Conservation (phyloP, 2,329 filamentous ascomycete genomes). For the Spiromastix sp. region DNA sequence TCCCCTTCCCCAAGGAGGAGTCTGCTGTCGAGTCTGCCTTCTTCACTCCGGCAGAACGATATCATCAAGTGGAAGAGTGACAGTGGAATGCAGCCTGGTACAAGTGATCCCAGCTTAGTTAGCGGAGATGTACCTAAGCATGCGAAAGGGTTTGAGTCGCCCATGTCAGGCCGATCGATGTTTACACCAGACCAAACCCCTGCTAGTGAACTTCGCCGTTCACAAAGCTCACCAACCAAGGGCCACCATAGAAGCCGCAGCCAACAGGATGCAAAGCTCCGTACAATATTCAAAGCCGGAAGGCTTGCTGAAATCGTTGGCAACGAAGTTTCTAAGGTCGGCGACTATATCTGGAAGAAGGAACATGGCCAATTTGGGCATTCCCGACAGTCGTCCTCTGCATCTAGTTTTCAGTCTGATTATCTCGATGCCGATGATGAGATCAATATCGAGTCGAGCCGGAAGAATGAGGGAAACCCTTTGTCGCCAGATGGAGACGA, state of each 20-base stretch:
- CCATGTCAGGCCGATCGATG: neutral
- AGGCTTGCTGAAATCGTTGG: constrained; percentile 64
- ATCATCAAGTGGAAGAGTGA: no score
- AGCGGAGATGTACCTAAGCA: no score
- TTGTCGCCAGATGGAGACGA: constrained; percentile 25
- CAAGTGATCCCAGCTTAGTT: neutral
- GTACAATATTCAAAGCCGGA: constrained; percentile 67
- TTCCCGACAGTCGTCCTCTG: constrained; percentile 33
- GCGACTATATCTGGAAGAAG: constrained; percentile 50
- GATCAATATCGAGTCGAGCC: constrained; percentile 21
- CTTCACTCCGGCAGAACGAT: no score
- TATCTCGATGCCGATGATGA: constrained; percentile 38
- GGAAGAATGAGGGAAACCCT: constrained; percentile 17
- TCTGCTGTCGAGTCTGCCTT: neutral
- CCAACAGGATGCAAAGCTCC: constrained; percentile 48
- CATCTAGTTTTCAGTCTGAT: constrained; percentile 36
- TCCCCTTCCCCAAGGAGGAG: constrained; percentile 1
- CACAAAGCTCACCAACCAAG: constrained; percentile 12
- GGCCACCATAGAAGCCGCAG: constrained; percentile 17
- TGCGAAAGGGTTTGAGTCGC: neutral
- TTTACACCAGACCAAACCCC: neutral
- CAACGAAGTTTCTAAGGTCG: constrained; percentile 52
- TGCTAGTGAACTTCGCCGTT: neutral
- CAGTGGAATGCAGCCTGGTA: neutral
- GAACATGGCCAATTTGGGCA: constrained; percentile 34